phyloP scores from a whole-genome alignment of 768 basidiomycete species.

The Chalciporus pseudorubinellus region DNA sequence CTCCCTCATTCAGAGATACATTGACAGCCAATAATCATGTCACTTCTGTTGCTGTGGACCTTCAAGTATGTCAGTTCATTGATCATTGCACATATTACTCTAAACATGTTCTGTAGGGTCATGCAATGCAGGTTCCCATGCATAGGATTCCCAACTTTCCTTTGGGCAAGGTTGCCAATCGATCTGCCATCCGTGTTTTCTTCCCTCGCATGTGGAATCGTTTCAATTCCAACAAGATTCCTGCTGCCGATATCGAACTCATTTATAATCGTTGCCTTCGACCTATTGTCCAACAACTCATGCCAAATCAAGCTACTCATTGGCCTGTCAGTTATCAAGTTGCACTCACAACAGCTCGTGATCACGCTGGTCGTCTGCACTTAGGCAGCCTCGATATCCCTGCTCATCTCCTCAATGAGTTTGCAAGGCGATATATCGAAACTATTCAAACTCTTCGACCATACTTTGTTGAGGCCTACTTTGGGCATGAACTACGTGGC shows the following conservation, averaged over 20 bases:
- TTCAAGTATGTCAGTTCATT: too few relatives aligned
- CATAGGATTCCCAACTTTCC: conserved; percentile 4
- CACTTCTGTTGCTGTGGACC: neutral
- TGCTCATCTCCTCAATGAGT: neutral
- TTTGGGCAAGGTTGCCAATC: conserved; percentile 3
- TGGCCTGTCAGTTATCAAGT: conserved; percentile 4
- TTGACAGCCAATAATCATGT: neutral
- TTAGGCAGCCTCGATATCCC: neutral
- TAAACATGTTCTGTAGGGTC: too few relatives aligned
- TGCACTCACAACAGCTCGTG: neutral
- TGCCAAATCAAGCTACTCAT: conserved; percentile 1
- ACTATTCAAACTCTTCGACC: neutral
- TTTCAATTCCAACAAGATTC: neutral
- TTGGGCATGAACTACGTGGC: conserved; percentile 5
- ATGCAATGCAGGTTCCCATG: neutral
- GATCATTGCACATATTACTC: too few relatives aligned
- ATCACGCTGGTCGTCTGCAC: neutral
- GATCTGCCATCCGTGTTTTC: neutral
- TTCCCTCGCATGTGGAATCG: conserved; percentile 1
- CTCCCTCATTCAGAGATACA: neutral
- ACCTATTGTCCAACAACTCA: neutral
- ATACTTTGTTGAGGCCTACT: conserved; percentile 3
- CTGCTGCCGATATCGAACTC: neutral
- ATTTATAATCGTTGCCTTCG: conserved; percentile 5
- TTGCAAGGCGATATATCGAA: neutral